Percentiles rank a stretch among this genome's conserved stretches.
These are phyloP conservation scores for Spatholobus suberectus DNA, from an alignment of 306 rosid genomes.

Conservation along the genomic window DNA sequence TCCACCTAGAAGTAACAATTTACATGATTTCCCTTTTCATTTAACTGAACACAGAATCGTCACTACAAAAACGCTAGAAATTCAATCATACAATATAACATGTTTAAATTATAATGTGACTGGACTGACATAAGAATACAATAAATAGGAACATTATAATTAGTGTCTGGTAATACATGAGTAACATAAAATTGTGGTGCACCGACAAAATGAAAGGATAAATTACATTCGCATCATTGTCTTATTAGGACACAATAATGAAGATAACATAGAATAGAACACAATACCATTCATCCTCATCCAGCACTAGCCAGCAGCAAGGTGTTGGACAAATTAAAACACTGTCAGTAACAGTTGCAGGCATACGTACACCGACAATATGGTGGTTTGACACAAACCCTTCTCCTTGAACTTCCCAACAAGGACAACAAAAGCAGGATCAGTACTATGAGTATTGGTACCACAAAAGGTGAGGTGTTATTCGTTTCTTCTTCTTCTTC, in stretches of 20 bases:
- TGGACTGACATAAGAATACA: background rate
- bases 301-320: conserved; percentile 32
- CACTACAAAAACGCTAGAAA: conserved; percentile 2
- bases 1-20: background rate
- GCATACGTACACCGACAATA: conserved; percentile 43
- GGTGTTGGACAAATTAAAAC: background rate
- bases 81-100: conserved; percentile 10
- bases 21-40: background rate
- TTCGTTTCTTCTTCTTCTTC: conserved; percentile 35
- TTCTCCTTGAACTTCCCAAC: conserved; percentile 30
- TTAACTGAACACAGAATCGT: background rate
- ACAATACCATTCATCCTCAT: conserved; percentile 2
- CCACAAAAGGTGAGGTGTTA: conserved; percentile 30
- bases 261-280: conserved; percentile 1
- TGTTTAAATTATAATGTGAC: background rate
- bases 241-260: background rate
- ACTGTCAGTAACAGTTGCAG: conserved; percentile 55
- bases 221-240: background rate
- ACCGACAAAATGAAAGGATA: background rate
- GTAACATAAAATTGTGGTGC: background rate
- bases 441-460: conserved; percentile 50
- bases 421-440: conserved; percentile 59
- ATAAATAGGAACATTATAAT: background rate
- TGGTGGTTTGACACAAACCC: conserved; percentile 35
- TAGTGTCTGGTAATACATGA: background rate